Base-by-base conservation (phyloP, 116 monocot genomes). In the Zostera marina region DNA sequence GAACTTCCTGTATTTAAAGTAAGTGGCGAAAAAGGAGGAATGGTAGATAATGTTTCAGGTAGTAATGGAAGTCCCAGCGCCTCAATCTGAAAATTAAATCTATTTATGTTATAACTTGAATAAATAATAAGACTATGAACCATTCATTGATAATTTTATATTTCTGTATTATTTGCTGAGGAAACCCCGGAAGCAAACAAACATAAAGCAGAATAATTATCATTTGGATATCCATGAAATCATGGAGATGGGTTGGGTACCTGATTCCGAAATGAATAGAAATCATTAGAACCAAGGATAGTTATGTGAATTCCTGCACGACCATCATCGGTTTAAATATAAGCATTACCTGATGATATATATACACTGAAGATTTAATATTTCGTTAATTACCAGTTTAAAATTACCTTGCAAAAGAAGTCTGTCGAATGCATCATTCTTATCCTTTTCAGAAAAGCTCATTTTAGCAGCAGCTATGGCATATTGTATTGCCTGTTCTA, bases 221-320 rank as follows among this genome's bases (percentile, higher is more conserved):
- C 15, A 9, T 17, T 19, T 20, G 49, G 14, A 13, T 16, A 49
- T 8, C 8, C 17, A 49, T 17, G 49, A 11, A 15, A 6, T 5
- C 13, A 16, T 49, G 15, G 8, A 12, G 17, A 48, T 48, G 48
- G 17, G 8, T 17, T 17, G 17, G 7, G 43, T 72, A 98, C 98
- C 90, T 81, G 83, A 62, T 61, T 81, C 72, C 98, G 75, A 60
- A 75, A 98, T 21, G 98, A 98, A 72, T 90, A 98, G 67, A 98
- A 98, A 67, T 86, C 90, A 76, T 98, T 98, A 76, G 76, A 68
- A n/a, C 98, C 98, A 59, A 90, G 53, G 20, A 98, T 98, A 51
- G 90, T 90, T 66, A 98, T 90, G 55, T 90, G 76, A 65, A 98
- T 66, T 69, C 98, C 98, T 98, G 76, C 65, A 81, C 47, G 22